phyloP scores from a whole-genome alignment of 495 filamentous ascomycete species.

The Pseudotulostoma volvatum region DNA sequence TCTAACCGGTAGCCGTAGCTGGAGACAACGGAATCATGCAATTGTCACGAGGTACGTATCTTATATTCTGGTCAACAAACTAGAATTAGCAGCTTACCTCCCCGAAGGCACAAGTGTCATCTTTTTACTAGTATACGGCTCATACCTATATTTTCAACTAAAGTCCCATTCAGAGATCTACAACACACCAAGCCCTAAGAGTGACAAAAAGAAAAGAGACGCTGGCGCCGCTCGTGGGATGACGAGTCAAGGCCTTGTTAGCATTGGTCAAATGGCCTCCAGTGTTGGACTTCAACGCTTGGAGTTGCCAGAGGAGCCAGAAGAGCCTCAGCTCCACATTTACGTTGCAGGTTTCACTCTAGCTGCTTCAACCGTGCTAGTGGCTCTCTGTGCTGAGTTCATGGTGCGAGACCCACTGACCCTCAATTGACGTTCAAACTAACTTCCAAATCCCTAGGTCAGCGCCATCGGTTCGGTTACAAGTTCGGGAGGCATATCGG shows the following conservation, averaged over 20 bases:
- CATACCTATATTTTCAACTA: slow-evolving; percentile 70
- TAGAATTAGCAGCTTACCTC: too few relatives aligned
- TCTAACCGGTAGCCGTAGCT: slow-evolving; percentile 6
- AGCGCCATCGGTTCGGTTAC: slow-evolving; percentile 59
- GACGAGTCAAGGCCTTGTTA: slow-evolving; percentile 40
- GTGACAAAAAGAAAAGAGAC: slow-evolving; percentile 36
- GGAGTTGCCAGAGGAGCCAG: slow-evolving; percentile 32
- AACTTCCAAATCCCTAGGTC: slow-evolving; percentile 18
- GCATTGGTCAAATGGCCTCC: slow-evolving; percentile 38
- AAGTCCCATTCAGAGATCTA: slow-evolving; percentile 62
- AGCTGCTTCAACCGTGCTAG: slow-evolving; percentile 52
- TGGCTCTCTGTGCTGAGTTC: slow-evolving; percentile 79
- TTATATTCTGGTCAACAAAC: too few relatives aligned
- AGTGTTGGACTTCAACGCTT: slow-evolving; percentile 24
- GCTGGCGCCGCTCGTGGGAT: slow-evolving; percentile 36
- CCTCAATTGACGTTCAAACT: background rate
- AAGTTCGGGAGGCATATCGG: slow-evolving; percentile 34
- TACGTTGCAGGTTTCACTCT: slow-evolving; percentile 55
- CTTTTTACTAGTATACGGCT: slow-evolving; percentile 58
- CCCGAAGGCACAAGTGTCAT: slow-evolving; percentile 59
- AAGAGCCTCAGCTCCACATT: slow-evolving; percentile 57
- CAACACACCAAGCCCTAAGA: slow-evolving; percentile 55
- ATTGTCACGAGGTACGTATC: slow-evolving; percentile 23
- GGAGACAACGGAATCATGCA: slow-evolving; percentile 13
- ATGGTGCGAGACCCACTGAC: slow-evolving; percentile 34